Percentiles rank a stretch among this genome's conserved stretches.
Conservation (phyloP, 768 basidiomycete species). For the Hemileccinum rubropunctum region DNA sequence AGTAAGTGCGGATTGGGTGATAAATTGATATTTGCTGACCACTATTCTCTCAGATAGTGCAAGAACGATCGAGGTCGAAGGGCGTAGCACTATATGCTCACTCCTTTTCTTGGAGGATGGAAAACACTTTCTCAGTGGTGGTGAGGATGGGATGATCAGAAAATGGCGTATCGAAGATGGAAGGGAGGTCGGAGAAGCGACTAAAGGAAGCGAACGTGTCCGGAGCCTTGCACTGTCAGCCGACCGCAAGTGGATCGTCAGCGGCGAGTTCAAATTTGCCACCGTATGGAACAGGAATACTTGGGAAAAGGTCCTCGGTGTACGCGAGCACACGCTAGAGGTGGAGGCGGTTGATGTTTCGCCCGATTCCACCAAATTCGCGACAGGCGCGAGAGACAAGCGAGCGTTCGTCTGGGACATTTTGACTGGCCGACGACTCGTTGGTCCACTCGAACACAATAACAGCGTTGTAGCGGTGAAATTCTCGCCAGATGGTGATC, state of each 20-base stretch:
- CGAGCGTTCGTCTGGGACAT: slow-evolving; percentile 1
- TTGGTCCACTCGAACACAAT: slow-evolving; percentile 7
- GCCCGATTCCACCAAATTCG: slow-evolving; percentile 5
- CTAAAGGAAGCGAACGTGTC: neutral
- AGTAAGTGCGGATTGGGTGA: neutral
- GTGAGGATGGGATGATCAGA: neutral
- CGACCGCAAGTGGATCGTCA: neutral
- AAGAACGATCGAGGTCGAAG: neutral
- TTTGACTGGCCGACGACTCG: neutral
- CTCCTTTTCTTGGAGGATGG: neutral
- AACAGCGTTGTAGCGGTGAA: neutral
- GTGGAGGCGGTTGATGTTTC: neutral
- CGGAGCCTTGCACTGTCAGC: neutral
- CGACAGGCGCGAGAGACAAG: neutral
- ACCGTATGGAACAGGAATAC: neutral
- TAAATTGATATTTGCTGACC: neutral
- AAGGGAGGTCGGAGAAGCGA: neutral
- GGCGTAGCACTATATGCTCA: neutral
- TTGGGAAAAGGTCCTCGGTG: neutral
- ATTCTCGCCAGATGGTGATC: slow-evolving; percentile 4
- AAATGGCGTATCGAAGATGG: neutral
- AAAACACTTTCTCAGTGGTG: neutral
- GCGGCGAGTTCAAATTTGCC: neutral
- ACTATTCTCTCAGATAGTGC: neutral
- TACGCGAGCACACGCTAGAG: neutral